Evolutionary conservation across 768 basidiomycete genomes (phyloP), one percentile per base, ranked within the genome.

Genomic region (Strobilomyces dryophilus): DNA sequence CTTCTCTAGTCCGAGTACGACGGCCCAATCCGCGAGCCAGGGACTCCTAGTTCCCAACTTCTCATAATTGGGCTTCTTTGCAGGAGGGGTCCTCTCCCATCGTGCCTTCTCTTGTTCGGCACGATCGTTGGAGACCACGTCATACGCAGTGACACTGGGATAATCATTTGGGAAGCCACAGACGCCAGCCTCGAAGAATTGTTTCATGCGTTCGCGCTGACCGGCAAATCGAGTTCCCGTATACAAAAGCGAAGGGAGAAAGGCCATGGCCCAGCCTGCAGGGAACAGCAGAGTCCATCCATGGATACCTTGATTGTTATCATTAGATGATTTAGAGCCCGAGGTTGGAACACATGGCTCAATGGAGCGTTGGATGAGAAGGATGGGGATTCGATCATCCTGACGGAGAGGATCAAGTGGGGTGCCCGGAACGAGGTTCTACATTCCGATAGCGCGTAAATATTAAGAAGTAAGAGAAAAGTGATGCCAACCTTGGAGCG

Each of bases 251-350:
- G 94, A 95, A 37, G 77, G 78, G 56, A 90, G 83, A 71, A 98
- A 92, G 1, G 94, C 78, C 86, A 93, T 95, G 0, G 81, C 79
- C 93, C 94, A 98, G 12, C 92, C 93, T 1, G 82, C 75, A 4
- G 95, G 95, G 31, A 95, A 67, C 43, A 97, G 75, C 9, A 99
- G 72, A 8, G 85, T 92, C 87, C 91, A 97, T 36, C 95, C 94
- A 61, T 93, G 84, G 29, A 92, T 72, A 1, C 77, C 73, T 57
- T 75, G 73, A 10, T 62, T 67, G 2, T 45, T 52, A 40, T 70
- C 66, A 15, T 67, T 61, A 35, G 54, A 55, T 8, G 65, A 60
- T 15, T 61, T 54, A 37, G 52, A 53, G 15, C 18, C 5, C 1
- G 54, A 45, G 14, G 62, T 49, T 3, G 69, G 32, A 1, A 51